These are phyloP conservation scores for Neofusicoccum sp. DNA, from an alignment of 2,329 filamentous ascomycete genomes.

Conservation along the genomic window DNA sequence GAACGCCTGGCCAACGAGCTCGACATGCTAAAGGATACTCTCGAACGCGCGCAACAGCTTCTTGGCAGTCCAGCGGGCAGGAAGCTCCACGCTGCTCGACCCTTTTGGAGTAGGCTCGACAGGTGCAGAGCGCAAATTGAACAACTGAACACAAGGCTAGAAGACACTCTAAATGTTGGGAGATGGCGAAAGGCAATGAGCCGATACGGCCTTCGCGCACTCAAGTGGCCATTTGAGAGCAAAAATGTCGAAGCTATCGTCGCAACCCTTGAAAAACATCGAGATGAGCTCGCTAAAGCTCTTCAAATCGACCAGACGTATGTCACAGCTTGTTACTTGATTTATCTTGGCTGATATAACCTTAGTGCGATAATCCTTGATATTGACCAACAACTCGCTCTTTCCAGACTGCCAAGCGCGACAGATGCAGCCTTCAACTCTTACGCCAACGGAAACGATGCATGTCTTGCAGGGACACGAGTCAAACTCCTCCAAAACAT, in stretches of 20 bases:
- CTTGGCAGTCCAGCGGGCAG: too few relatives aligned
- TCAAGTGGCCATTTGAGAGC: slow-evolving; percentile 46
- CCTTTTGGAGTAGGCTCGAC: too few relatives aligned
- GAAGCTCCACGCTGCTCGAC: not conserved
- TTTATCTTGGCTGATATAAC: not conserved
- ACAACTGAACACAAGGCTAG: too few relatives aligned
- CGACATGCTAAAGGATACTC: not conserved
- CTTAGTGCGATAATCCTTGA: not conserved
- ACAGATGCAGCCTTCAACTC: not conserved
- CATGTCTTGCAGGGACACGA: slow-evolving; percentile 30
- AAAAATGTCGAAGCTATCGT: slow-evolving; percentile 36
- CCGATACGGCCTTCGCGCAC: slow-evolving; percentile 35
- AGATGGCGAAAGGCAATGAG: slow-evolving; percentile 33
- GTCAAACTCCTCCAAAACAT: slow-evolving; percentile 30
- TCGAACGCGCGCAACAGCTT: not conserved
- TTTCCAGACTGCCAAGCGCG: not conserved
- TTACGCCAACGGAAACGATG: not conserved
- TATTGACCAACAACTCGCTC: too few relatives aligned
- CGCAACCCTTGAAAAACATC: not conserved
- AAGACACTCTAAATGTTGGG: too few relatives aligned
- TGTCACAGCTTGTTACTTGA: not conserved
- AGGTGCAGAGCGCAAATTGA: too few relatives aligned
- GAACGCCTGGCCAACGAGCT: not conserved
- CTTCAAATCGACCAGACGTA: not conserved
- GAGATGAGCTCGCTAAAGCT: not conserved